These are phyloP conservation scores for Plasmodium gallinaceum DNA, from an alignment of 169 alveolate genomes.

Conservation along the genomic window DNA sequence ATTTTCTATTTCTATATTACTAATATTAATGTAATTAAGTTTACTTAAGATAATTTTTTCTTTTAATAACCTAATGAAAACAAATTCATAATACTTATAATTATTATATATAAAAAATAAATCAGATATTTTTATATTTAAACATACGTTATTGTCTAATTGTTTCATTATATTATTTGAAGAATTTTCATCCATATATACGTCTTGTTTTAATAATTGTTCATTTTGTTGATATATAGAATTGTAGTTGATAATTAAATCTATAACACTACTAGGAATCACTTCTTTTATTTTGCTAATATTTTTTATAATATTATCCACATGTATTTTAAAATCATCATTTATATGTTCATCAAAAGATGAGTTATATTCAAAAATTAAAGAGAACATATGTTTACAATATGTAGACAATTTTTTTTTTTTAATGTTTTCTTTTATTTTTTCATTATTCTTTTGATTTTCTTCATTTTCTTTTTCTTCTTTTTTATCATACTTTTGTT, in stretches of 20 bases:
- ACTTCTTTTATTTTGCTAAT: constrained; percentile 24
- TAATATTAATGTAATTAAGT: constrained; percentile 27
- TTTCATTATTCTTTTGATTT: neutral
- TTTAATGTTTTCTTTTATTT: constrained; percentile 1
- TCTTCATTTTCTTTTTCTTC: neutral
- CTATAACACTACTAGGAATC: constrained; percentile 42
- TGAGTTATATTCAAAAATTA: constrained; percentile 58
- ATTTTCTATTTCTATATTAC: constrained; percentile 34
- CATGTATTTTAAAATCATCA: constrained; percentile 44
- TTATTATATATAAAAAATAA: constrained; percentile 33
- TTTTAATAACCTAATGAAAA: constrained; percentile 34
- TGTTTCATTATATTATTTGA: neutral
- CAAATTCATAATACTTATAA: constrained; percentile 17
- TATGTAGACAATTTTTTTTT: constrained; percentile 50
- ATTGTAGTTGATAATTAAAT: constrained; percentile 32
- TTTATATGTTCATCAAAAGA: constrained; percentile 55
- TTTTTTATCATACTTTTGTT: neutral
- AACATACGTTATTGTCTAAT: constrained; percentile 21
- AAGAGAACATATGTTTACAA: constrained; percentile 46
- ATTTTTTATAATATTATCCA: constrained; percentile 24
- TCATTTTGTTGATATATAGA: constrained; percentile 52
- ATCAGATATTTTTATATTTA: constrained; percentile 42
- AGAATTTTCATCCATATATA: neutral
- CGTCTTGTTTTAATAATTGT: neutral
- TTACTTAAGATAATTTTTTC: constrained; percentile 36